Evolutionary conservation across 768 basidiomycete species (phyloP), one percentile per base, ranked within the genome.

Genomic region (Chlorophyllum brunneum): DNA sequence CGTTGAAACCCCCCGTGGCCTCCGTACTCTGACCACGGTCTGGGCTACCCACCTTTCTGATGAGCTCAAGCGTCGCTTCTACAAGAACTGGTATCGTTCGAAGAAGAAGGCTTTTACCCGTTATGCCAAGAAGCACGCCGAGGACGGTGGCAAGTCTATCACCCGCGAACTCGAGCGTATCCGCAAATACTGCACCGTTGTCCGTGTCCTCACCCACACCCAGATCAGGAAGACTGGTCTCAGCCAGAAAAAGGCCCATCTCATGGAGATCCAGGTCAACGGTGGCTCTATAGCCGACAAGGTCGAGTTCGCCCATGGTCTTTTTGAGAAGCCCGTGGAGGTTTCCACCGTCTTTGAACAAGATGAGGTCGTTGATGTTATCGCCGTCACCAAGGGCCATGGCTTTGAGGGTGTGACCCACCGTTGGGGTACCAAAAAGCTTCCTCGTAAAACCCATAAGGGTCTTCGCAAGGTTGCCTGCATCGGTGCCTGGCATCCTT

Each of bases 71-170:
- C 92, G 97, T 66, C 85, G 97, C 63, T 98, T 99, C 87, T 98
- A 98, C 88, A 95, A 94, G 82, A 97, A 95, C 83, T 98, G 95
- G 95, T 98, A 98, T 81, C 87, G 92, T 62, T 95, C 93, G 44
- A 99, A 99, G 90, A 98, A 98, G 85, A 99, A 99, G 86, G 97
- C 97, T 34, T 99, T 98, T 85, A 99, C 97, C 66, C 92, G 93
- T 69, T 99, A 99, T 74, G 95, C 97, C 70, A 97, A 97, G 86
- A 98, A 95, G 79, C 88, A 95, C 70, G 89, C 95, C 54, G 95
- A 98, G 70, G 89, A 94, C 65, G 82, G 82, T 60, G 93, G 92
- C 68, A 92, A 93, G 74, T 90, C 91, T 48, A 82, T 92, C 63
- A 79, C 85, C 56, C 92, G 94, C 67, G 97, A 99, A 72, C 87